A percentile compares a stretch with the other conserved stretches of the same genome.
Conservation (phyloP, 192 early-diverging fungal species). For the Coemansia sp. region DNA sequence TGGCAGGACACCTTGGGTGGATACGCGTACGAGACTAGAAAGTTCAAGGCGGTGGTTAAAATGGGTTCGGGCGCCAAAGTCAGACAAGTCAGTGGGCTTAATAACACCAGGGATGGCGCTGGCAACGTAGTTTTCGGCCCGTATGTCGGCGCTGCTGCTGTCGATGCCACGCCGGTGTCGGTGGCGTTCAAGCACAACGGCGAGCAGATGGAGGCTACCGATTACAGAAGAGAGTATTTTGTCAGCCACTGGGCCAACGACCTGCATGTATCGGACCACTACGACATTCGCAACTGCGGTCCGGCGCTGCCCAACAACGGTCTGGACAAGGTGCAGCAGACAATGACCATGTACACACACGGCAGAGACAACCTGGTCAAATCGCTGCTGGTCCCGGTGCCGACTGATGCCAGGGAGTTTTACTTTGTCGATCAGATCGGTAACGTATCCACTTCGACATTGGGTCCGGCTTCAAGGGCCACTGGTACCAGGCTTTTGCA, state of each 20-base stretch:
- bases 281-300: slow-evolving; percentile 64
- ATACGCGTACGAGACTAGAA: slow-evolving; percentile 67
- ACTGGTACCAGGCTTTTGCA: slow-evolving; percentile 59
- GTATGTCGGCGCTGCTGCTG: slow-evolving; percentile 50
- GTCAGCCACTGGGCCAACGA: slow-evolving; percentile 85
- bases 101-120: slow-evolving; percentile 13
- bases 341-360: slow-evolving; percentile 22
- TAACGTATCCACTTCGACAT: slow-evolving; percentile 91
- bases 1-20: slow-evolving; percentile 63
- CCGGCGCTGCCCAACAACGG: slow-evolving; percentile 8
- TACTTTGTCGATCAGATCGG: slow-evolving; percentile 86
- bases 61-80: slow-evolving; percentile 17
- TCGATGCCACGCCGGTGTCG: slow-evolving; percentile 56
- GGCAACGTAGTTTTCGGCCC: slow-evolving; percentile 74
- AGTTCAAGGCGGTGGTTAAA: slow-evolving; percentile 77
- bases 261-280: slow-evolving; percentile 83
- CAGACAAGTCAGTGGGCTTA: slow-evolving; percentile 13
- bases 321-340: slow-evolving; percentile 38
- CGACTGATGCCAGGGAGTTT: slow-evolving; percentile 68
- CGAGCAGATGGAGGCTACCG: slow-evolving; percentile 67
- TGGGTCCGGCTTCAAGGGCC: slow-evolving; percentile 19
- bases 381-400: slow-evolving; percentile 57
- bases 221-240: slow-evolving; percentile 47
- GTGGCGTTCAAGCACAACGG: slow-evolving; percentile 70
- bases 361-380: slow-evolving; percentile 47